Evolutionary conservation across 2,329 filamentous ascomycete genomes (phyloP), one percentile per base, ranked within the genome.

Genomic region (Beauveria australis): DNA sequence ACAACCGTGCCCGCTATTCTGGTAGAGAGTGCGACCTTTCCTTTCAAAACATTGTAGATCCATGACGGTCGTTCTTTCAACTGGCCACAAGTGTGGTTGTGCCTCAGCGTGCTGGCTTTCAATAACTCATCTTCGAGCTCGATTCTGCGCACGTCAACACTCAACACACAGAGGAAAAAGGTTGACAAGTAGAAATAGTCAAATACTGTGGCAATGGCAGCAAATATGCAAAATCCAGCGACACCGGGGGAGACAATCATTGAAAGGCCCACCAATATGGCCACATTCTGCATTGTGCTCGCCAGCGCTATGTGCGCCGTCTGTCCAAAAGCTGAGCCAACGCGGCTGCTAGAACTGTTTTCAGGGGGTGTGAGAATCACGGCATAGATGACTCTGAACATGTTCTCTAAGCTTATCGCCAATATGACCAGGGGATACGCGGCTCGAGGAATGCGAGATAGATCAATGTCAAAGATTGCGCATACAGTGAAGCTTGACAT

Each of bases 401-500:
- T 89, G 66, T 92, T 92, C 67, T 92, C 89, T 37, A 92, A 75
- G 54, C 89, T 91, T 74, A 91, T 87, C 44, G 86, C 82, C 44
- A 92, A 79, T 9, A 92, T 83, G n/a, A 91, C 87, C 10, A 91
- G 80, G 0, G 89, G 89, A 69, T 92, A 93, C 41, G 85, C 85
- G 57, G 87, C 87, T 63, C 86, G 81, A 3, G 89, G 89, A 54
- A 93, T 88, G 64, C 84, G 85, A 10, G 88, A 89, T 18, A 93
- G 75, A 67, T 92, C 88, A 67, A 92, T 83, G 63, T 88, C 87
- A 64, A 91, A 80, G 51, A 91, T 79, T 40, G 88, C 88, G 68
- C 89, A 92, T 43, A 93, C 79, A 0, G 89, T 91, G 68, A 93
- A 90, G 71, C 89, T 92, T 4, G 89, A 89, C 73, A 90, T 79